These are phyloP conservation scores for Mycena citricolor DNA, from an alignment of 1,284 basidiomycete genomes.

Conservation along the genomic window DNA sequence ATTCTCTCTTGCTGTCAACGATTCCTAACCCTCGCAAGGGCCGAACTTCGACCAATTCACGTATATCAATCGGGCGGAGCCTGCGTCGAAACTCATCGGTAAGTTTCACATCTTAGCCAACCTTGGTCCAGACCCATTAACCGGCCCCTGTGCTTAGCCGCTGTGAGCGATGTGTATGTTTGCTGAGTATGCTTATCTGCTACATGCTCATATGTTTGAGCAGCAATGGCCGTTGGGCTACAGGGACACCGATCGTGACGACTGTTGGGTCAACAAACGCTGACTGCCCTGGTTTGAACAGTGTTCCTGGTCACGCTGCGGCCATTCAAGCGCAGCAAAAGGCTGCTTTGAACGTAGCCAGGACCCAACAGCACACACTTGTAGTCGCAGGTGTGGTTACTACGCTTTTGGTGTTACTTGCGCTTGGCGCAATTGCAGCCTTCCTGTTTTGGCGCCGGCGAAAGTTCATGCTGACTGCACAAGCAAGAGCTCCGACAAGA, in stretches of 20 bases:
- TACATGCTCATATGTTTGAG: conserved; percentile 2
- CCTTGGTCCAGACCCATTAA: background rate
- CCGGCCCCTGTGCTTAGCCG: conserved; percentile 20
- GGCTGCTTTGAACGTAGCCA: conserved; percentile 1
- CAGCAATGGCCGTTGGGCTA: conserved; percentile 21
- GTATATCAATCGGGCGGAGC: conserved; percentile 38
- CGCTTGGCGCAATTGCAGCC: conserved; percentile 10
- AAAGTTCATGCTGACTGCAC: conserved; percentile 4
- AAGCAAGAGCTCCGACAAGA: conserved; percentile 14
- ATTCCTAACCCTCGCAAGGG: conserved; percentile 7
- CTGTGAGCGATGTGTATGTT: conserved; percentile 28
- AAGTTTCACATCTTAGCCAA: conserved; percentile 15
- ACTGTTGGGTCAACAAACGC: conserved; percentile 14
- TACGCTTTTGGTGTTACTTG: conserved; percentile 14
- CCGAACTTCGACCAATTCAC: conserved; percentile 33
- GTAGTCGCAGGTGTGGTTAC: conserved; percentile 18
- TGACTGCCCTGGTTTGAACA: conserved; percentile 12
- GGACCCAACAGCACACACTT: conserved; percentile 10
- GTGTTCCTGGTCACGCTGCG: conserved; percentile 3
- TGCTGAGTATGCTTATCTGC: background rate
- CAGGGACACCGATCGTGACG: conserved; percentile 17
- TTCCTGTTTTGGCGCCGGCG: conserved; percentile 19
- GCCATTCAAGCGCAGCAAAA: conserved; percentile 5
- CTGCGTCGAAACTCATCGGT: conserved; percentile 34
- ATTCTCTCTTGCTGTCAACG: background rate